A percentile compares a stretch with the other conserved stretches of the same genome.
These are phyloP conservation scores for Solanum peruvianum DNA, from an alignment of 257 asterid species.

Conservation along the genomic window DNA sequence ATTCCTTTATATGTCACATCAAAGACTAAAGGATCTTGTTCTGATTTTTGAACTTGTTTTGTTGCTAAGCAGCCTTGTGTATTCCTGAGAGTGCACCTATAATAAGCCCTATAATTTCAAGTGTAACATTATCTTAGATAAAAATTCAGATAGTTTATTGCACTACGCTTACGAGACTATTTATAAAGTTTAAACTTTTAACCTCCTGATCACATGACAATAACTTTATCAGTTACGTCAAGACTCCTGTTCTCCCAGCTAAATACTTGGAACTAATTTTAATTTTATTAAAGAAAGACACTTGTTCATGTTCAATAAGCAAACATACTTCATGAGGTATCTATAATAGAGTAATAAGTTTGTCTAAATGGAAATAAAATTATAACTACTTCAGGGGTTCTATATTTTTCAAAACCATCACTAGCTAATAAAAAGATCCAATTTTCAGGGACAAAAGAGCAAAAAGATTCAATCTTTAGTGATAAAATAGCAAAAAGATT, in stretches of 20 bases:
- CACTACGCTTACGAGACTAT: too few species aligned
- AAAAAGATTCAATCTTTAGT: not conserved
- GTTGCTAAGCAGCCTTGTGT: slow-evolving; percentile 69
- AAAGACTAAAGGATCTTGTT: slow-evolving; percentile 30
- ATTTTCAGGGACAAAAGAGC: not conserved
- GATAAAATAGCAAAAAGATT: not conserved
- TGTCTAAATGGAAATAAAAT: not conserved
- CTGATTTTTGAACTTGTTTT: slow-evolving; percentile 58
- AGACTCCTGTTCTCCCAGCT: not conserved
- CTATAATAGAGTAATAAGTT: not conserved
- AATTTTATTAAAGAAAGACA: too few species aligned
- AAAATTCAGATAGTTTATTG: not conserved
- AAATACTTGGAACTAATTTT: not conserved
- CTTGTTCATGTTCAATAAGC: too few species aligned
- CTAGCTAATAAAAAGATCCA: not conserved
- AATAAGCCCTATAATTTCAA: slow-evolving; percentile 32
- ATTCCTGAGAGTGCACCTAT: slow-evolving; percentile 56
- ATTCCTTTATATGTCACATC: slow-evolving; percentile 32
- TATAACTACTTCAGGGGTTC: not conserved
- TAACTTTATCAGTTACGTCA: not conserved
- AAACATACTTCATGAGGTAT: too few species aligned
- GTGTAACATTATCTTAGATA: not conserved
- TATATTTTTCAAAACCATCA: not conserved
- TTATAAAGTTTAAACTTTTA: too few species aligned
- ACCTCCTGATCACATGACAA: too few species aligned